A percentile compares a stretch with the other conserved stretches of the same genome.
phyloP scores from a whole-genome alignment of 441 rosid species.

The Dalechampia spathulata region DNA sequence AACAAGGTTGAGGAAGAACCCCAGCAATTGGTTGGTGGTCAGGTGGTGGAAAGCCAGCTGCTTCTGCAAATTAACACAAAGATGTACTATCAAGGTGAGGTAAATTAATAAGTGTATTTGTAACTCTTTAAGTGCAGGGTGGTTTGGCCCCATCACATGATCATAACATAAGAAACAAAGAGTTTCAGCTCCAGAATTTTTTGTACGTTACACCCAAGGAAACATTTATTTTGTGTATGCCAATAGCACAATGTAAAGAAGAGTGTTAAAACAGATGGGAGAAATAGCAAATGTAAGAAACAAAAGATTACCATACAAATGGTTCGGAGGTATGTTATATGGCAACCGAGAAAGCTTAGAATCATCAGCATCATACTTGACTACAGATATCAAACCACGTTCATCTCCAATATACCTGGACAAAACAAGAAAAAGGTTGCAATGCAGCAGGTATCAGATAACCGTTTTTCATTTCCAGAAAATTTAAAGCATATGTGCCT shows the following conservation, averaged over 20 bases:
- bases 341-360: constrained; percentile 38
- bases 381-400: constrained; percentile 39
- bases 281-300: constrained; percentile 7
- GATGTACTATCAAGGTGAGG: constrained; percentile 13
- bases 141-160: not conserved
- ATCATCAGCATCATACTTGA: constrained; percentile 42
- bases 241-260: not conserved
- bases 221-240: no score
- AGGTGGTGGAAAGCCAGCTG: constrained; percentile 35
- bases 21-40: constrained; percentile 49
- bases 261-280: not conserved
- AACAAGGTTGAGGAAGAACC: constrained; percentile 55
- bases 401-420: constrained; percentile 57
- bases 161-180: not conserved
- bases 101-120: not conserved
- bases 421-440: not conserved
- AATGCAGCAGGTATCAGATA: constrained; percentile 7
- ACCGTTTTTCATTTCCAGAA: constrained; percentile 13
- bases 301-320: constrained; percentile 37
- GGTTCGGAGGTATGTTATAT: constrained; percentile 33
- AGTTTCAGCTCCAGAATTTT: not conserved
- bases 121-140: not conserved
- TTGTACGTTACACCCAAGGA: no score
- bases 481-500: constrained; percentile 6
- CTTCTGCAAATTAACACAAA: constrained; percentile 36